phyloP scores from a whole-genome alignment of 371 early-diverging fungal species.

The Homolaphlyctis polyrhiza region DNA sequence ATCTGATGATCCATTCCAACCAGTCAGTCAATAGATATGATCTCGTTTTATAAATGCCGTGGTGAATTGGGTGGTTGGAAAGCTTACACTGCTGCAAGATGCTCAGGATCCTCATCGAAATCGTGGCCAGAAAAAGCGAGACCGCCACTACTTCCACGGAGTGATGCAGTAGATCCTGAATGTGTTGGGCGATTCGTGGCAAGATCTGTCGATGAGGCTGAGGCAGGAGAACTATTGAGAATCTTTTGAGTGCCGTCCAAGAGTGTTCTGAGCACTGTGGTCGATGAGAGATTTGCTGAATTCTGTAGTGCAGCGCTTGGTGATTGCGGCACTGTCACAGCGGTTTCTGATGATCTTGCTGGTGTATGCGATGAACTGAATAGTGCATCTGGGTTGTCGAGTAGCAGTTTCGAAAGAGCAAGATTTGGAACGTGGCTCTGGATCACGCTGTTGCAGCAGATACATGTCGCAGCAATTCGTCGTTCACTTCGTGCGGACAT shows the following conservation, averaged over 20 bases:
- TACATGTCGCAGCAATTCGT: too few species aligned
- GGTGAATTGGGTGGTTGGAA: neutral
- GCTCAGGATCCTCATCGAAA: constrained; percentile 1
- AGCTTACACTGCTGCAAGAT: neutral
- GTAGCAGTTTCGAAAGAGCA: neutral
- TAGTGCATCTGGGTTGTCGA: neutral
- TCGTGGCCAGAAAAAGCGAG: too few species aligned
- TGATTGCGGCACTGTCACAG: too few species aligned
- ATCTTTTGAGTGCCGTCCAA: neutral
- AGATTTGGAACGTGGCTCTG: neutral
- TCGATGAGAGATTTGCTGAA: too few species aligned
- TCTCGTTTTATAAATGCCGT: neutral
- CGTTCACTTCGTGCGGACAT: too few species aligned
- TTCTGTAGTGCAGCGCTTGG: too few species aligned
- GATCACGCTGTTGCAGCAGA: neutral
- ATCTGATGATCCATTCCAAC: neutral
- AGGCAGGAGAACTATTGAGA: neutral
- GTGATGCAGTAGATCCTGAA: too few species aligned
- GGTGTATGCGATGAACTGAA: too few species aligned
- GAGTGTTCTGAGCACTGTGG: neutral
- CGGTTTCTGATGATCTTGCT: neutral
- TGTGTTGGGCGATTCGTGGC: too few species aligned
- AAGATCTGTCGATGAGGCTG: too few species aligned
- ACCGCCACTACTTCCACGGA: too few species aligned
- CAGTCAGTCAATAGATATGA: neutral